These are phyloP conservation scores for Atkinsonella hypoxylon DNA, from an alignment of 2,329 filamentous ascomycete genomes.

Conservation along the genomic window DNA sequence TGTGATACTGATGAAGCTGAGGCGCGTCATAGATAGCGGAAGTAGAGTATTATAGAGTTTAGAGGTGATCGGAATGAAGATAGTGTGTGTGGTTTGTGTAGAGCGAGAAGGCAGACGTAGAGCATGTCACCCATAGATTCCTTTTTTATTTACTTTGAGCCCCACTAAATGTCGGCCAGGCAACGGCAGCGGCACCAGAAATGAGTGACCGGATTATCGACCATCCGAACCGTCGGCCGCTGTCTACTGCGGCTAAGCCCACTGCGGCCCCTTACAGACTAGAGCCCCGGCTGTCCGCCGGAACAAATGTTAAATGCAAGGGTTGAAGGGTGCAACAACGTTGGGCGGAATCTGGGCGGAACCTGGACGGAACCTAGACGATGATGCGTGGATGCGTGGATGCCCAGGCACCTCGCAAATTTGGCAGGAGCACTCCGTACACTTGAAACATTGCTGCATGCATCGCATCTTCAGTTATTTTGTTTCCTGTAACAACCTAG, in stretches of 20 bases:
- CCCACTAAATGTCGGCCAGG: slow-evolving; percentile 24
- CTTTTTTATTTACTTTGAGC: slow-evolving; percentile 37
- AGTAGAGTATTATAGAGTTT: slow-evolving; percentile 1
- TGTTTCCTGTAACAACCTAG: no score
- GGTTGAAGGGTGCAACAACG: background rate
- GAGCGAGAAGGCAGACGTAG: slow-evolving; percentile 12
- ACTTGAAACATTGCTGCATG: background rate
- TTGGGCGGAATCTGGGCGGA: background rate
- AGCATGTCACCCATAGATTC: slow-evolving; percentile 14
- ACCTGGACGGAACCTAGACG: no score
- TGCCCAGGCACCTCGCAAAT: background rate
- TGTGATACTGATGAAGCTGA: slow-evolving; percentile 12
- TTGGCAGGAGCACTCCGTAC: no score
- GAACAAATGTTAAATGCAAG: background rate
- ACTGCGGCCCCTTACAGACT: background rate
- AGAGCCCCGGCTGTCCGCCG: background rate
- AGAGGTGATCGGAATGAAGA: slow-evolving; percentile 12
- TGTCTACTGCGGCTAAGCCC: background rate
- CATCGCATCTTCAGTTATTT: slow-evolving; percentile 1
- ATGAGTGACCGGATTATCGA: slow-evolving; percentile 6
- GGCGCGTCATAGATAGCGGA: slow-evolving; percentile 1
- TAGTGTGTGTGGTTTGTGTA: slow-evolving; percentile 11
- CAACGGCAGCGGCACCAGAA: slow-evolving; percentile 15
- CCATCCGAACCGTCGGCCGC: background rate
- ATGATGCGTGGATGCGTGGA: no score